Percentiles rank a stretch among this genome's conserved stretches.
These are phyloP conservation scores for Xanthoconium purpureum DNA, from an alignment of 768 basidiomycete genomes.

Conservation along the genomic window DNA sequence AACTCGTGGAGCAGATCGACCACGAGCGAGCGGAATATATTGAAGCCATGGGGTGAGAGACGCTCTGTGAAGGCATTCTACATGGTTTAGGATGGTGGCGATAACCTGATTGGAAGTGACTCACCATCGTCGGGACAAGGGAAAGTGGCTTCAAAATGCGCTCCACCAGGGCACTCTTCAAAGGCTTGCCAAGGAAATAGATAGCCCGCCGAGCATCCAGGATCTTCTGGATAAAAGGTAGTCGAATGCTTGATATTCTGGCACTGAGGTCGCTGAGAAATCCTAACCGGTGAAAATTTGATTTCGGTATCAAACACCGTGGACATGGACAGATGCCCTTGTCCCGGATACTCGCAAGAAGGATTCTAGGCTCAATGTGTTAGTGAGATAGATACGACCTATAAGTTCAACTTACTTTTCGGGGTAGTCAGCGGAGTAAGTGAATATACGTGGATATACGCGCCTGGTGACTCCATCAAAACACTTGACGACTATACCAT, in stretches of 20 bases:
- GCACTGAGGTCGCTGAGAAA: not conserved
- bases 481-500: not conserved
- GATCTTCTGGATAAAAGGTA: not conserved
- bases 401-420: not conserved
- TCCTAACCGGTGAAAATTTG: not conserved
- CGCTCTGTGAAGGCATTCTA: not conserved
- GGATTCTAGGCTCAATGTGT: not conserved
- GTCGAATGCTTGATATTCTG: not conserved
- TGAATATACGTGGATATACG: not conserved
- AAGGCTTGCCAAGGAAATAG: not conserved
- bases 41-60: not conserved
- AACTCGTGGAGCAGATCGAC: not conserved
- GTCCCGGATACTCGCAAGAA: not conserved
- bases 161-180: not conserved
- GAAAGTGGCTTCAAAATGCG: not conserved
- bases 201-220: not conserved
- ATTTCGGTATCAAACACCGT: not conserved
- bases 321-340: not conserved
- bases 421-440: not conserved
- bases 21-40: not conserved
- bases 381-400: not conserved
- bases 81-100: not conserved
- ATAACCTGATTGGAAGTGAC: not conserved
- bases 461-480: not conserved
- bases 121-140: not conserved